Conservation (phyloP, 805 yeast genomes). For the Suhomyces xylopsoci region DNA sequence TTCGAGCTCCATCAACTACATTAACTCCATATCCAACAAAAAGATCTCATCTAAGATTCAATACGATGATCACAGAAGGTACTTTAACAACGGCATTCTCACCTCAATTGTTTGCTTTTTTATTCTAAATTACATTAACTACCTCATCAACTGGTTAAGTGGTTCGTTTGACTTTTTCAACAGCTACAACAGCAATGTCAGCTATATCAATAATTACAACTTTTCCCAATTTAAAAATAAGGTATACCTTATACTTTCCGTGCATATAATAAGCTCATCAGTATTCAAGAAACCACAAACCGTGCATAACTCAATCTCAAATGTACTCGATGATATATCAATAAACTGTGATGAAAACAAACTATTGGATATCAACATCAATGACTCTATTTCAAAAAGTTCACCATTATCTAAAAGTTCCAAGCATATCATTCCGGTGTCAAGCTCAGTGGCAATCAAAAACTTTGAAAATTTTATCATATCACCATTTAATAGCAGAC, state of each 20-base stretch:
- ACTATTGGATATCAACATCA: constrained; percentile 9
- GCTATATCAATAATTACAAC: constrained; percentile 11
- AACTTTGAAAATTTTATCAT: constrained; percentile 14
- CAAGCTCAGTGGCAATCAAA: constrained; percentile 11
- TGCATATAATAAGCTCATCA: constrained; percentile 13
- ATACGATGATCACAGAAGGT: constrained; percentile 7
- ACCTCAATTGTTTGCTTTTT: constrained; percentile 12
- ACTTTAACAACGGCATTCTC: constrained; percentile 7
- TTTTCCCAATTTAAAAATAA: constrained; percentile 7
- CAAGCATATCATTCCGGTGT: not conserved
- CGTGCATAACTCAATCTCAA: constrained; percentile 7
- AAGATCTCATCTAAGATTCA: constrained; percentile 8
- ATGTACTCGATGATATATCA: constrained; percentile 8
- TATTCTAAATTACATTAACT: constrained; percentile 13
- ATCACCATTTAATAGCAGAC: constrained; percentile 9
- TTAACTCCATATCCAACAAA: constrained; percentile 10
- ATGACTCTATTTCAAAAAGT: constrained; percentile 1
- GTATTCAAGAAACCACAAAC: constrained; percentile 8
- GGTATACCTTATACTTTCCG: constrained; percentile 10
- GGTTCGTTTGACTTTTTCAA: constrained; percentile 8
- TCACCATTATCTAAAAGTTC: not conserved
- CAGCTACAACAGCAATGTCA: constrained; percentile 6
- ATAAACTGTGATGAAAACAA: constrained; percentile 13
- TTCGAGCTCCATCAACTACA: constrained; percentile 9
- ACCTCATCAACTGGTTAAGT: constrained; percentile 12